Percentiles rank a stretch among this genome's conserved stretches.
Conservation (phyloP, 169 alveolate species). For the Cyclospora cayetanensis region DNA sequence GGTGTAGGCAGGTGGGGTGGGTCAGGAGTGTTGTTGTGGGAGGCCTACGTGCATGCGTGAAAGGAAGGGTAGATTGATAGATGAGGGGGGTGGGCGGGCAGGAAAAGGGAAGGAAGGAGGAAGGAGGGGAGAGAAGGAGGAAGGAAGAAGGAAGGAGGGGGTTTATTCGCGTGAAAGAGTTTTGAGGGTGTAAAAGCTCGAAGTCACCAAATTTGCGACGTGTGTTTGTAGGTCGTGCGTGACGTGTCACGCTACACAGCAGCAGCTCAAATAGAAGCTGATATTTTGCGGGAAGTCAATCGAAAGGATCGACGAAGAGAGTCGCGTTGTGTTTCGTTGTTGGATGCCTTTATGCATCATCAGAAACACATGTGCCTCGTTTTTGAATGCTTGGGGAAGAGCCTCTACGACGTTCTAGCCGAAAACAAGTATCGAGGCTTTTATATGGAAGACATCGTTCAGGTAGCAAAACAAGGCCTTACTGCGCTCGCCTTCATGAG, state of each 20-base stretch:
- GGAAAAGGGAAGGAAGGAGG: neutral
- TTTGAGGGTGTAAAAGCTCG: neutral
- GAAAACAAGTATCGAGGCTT: slow-evolving; percentile 94
- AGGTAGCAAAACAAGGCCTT: slow-evolving; percentile 92
- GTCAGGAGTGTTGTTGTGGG: no score
- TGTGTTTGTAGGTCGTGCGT: slow-evolving; percentile 82
- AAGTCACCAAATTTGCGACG: slow-evolving; percentile 23
- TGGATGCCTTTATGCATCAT: slow-evolving; percentile 90
- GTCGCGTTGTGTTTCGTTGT: slow-evolving; percentile 86
- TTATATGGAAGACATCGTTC: slow-evolving; percentile 91
- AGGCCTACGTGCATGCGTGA: no score
- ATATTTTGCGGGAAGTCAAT: slow-evolving; percentile 89
- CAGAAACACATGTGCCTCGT: slow-evolving; percentile 91
- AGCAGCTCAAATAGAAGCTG: slow-evolving; percentile 97
- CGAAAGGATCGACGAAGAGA: slow-evolving; percentile 86
- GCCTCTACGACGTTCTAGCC: slow-evolving; percentile 94
- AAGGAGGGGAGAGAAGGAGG: neutral
- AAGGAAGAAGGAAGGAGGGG: neutral
- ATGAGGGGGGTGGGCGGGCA: neutral
- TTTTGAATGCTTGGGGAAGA: slow-evolving; percentile 96
- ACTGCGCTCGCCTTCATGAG: slow-evolving; percentile 93
- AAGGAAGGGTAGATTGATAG: neutral
- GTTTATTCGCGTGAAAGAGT: neutral
- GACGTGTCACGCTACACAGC: slow-evolving; percentile 94
- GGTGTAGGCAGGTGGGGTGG: no score